Conservation (phyloP, 1,284 basidiomycete genomes). For the Ustilago loliicola region DNA sequence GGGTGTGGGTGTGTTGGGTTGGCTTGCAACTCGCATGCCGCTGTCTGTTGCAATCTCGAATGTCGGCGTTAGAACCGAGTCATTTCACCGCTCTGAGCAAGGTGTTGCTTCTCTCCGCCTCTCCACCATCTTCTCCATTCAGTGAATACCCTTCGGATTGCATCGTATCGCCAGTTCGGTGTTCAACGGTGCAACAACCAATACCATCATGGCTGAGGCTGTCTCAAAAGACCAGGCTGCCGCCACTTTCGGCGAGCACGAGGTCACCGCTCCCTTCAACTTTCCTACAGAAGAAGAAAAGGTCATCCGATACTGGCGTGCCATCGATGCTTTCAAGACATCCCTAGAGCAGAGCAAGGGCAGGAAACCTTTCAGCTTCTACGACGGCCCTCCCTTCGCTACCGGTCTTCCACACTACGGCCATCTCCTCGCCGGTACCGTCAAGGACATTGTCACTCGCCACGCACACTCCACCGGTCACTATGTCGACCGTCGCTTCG, state of each 20-base stretch:
- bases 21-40: not conserved
- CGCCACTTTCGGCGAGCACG: constrained; percentile 45
- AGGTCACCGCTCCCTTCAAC: constrained; percentile 78
- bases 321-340: constrained; percentile 97
- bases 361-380: constrained; percentile 90
- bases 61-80: constrained; percentile 10
- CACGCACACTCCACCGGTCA: constrained; percentile 93
- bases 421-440: constrained; percentile 76
- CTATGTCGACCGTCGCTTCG: constrained; percentile 95
- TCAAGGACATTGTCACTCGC: constrained; percentile 98
- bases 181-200: constrained; percentile 8
- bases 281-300: constrained; percentile 94
- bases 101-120: not conserved
- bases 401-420: constrained; percentile 98
- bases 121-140: constrained; percentile 25
- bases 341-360: constrained; percentile 92
- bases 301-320: constrained; percentile 91
- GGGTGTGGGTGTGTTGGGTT: not conserved
- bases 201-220: constrained; percentile 31
- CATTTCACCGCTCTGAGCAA: constrained; percentile 6
- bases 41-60: no score
- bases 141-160: constrained; percentile 18
- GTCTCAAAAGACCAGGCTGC: constrained; percentile 25
- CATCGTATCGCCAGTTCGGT: constrained; percentile 11
- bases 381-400: constrained; percentile 97